Conservation (phyloP, 2,329 filamentous ascomycete species). For the Diaporthe helianthi region DNA sequence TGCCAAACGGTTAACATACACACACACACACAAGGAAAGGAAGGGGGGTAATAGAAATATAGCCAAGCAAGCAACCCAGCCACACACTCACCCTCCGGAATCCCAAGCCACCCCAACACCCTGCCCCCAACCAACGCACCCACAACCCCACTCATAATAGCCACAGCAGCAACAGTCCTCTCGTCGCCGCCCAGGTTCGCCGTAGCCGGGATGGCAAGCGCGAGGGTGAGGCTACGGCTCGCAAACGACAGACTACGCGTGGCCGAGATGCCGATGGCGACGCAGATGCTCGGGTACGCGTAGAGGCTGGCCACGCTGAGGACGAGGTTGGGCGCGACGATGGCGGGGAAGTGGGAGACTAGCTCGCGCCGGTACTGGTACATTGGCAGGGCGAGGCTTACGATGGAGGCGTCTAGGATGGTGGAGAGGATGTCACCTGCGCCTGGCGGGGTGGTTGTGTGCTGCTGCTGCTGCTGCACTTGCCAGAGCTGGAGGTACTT, state of each 20-base stretch:
- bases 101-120: constrained; percentile 56
- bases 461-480: too few relatives aligned
- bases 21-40: not conserved
- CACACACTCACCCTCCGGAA: constrained; percentile 59
- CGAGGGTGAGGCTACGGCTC: constrained; percentile 63
- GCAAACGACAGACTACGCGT: constrained; percentile 61
- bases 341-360: constrained; percentile 58
- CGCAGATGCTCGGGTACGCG: constrained; percentile 62
- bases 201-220: constrained; percentile 64
- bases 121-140: constrained; percentile 62
- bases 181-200: constrained; percentile 63
- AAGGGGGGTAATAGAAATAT: not conserved
- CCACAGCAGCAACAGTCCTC: constrained; percentile 62
- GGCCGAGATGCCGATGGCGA: constrained; percentile 60
- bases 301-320: constrained; percentile 62
- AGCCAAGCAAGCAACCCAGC: too few relatives aligned
- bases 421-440: constrained; percentile 64
- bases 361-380: constrained; percentile 66
- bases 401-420: constrained; percentile 64
- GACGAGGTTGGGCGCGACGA: constrained; percentile 59
- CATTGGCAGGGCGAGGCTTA: constrained; percentile 66
- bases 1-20: too few relatives aligned
- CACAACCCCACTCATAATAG: constrained; percentile 65
- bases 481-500: constrained; percentile 63
- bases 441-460: constrained; percentile 50